Base-by-base conservation (phyloP, 2,329 filamentous ascomycete species). In the Gnomoniopsis sp. region DNA sequence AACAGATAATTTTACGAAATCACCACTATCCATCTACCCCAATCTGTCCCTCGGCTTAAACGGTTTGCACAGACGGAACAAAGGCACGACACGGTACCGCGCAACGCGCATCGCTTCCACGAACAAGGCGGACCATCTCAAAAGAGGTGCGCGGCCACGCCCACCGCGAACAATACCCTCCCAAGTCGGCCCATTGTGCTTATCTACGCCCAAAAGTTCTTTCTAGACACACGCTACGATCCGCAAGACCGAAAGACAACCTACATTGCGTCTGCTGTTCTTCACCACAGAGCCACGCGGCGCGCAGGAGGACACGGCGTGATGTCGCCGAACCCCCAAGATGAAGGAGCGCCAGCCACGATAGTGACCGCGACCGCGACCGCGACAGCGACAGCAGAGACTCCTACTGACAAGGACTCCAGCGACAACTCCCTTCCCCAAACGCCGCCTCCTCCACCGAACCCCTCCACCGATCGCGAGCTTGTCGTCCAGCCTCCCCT, bases 361-460 rank as follows among this genome's bases (percentile, higher is more conserved):
- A 22, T 49, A 49, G 19, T 11, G 12, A 44, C 14, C 8, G 8
- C 41, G n/a, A 44, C 41, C 17, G 8, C 41, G n/a, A 44, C 41
- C 17, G 26, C 38, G 19, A 46, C 54, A 19, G 33, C 19, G 33
- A 14, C 47, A 60, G 22, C 47, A 30, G 48, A 46, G 2, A 21
- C 41, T 44, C 56, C 21, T 17, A 52, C 53, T 4, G 23, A 44
- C 34, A 49, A 44, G 46, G 23, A 51, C 47, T 34, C 58, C 58
- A 66, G 64, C 52, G 64, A 68, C 53, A 66, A 55, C 30, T 63
- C 63, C 34, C 65, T 68, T 2, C 70, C 71, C 19, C 66, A 63
- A 6, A 64, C 71, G 1, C 73, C 74, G 22, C 74, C 74, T 14
- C 74, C 74, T 22, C 71, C 70, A 23, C 75, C 72, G 12, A 62